Evolutionary conservation across 768 basidiomycete genomes (phyloP).

Genomic region (Butyriboletus loyo): DNA sequence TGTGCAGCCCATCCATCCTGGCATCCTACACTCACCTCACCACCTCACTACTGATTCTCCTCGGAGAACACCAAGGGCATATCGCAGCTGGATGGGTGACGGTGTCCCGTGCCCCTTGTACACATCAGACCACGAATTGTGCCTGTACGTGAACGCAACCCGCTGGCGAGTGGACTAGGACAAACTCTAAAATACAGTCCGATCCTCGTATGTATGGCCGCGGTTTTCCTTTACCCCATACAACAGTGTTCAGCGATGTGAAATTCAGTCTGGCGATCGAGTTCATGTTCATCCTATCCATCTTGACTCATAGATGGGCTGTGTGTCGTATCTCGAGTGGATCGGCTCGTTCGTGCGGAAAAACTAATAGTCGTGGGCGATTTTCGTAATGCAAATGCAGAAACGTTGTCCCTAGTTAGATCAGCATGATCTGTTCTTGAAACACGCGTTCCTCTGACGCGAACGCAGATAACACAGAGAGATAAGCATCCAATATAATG

Average conservation of each 20-base stretch:
- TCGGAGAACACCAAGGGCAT: not conserved
- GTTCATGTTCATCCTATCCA: not conserved
- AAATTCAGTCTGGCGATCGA: not conserved
- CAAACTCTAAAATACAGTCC: not conserved
- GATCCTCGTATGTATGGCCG: not conserved
- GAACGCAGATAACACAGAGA: not conserved
- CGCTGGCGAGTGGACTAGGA: not conserved
- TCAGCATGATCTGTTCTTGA: not conserved
- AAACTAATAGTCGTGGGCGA: not conserved
- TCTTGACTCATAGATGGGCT: not conserved
- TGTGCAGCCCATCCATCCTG: no score
- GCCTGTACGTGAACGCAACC: not conserved
- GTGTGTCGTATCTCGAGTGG: not conserved
- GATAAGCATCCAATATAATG: not conserved
- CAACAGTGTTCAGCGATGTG: constrained; percentile 1
- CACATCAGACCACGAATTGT: not conserved
- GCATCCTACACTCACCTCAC: no score
- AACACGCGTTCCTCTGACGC: not conserved
- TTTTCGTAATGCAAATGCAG: not conserved
- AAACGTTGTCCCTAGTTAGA: not conserved
- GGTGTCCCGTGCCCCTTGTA: not conserved
- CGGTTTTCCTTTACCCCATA: not conserved
- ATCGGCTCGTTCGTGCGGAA: not conserved
- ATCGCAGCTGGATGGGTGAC: not conserved
- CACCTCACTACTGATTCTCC: not conserved